Evolutionary conservation across 306 rosid species (phyloP), one percentile per base, ranked within the genome.

Genomic region (Rosa lucieae): DNA sequence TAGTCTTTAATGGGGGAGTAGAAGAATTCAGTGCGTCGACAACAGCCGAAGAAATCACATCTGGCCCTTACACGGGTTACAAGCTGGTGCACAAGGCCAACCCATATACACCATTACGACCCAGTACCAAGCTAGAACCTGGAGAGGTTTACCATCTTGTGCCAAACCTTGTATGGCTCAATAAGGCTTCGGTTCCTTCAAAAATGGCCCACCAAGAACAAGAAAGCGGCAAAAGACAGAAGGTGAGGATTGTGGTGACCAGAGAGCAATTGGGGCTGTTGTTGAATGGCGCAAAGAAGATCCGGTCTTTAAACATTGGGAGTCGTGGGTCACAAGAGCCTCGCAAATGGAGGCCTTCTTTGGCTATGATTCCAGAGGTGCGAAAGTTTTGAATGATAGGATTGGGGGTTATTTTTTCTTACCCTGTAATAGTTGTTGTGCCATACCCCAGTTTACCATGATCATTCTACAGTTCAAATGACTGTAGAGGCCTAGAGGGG

Each of bases 191-290:
- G 29, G 80, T 56, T 49, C 78, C 79, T 73, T 71, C 58, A 8
- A 78, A 77, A 74, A 77, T 70, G 74, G 59, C 26, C 18, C 23
- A 78, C 78, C 75, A 67, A 43, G 80, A 82, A 83, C 67, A 67
- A 39, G 76, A 83, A 83, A 82, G 49, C 6, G 35, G 49, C 66
- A 75, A 83, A 76, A 48, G 70, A 10, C 82, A 78, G 76, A 77
- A 68, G 81, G 88, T 88, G 77, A 93, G 83, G 89, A 84, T 93
- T 78, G 89, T 88, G 81, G 78, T 90, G 71, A 90, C 92, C 13
- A 79, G 72, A 76, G 84, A 81, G 72, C 85, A 92, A 77, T 65
- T 88, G 83, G 82, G 85, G 79, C n/a, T 82, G 81, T 67, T 90
- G 49, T 82, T 88, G 69, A 79, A 74, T 48, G 87, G 88, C 67